Evolutionary conservation across 371 early-diverging fungal species (phyloP), one percentile per base, ranked within the genome.

Genomic region (Mortierella sp.): DNA sequence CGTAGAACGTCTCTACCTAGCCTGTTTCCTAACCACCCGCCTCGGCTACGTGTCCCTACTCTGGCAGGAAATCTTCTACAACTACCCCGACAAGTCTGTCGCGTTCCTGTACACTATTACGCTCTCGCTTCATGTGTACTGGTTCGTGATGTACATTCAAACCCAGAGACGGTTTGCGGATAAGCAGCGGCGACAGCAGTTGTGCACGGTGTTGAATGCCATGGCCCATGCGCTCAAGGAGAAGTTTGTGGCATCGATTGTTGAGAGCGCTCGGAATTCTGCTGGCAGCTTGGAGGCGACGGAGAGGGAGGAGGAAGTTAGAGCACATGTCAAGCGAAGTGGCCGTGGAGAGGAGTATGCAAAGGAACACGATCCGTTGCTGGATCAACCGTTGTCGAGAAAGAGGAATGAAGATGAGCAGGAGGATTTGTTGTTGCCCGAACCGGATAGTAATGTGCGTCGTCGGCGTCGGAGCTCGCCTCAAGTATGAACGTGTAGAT

Each of bases 1-100:
- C 0, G 43, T 79, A n/a, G 82, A 86, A 72, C 40, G 74, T 5
- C 53, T 74, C 21, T 86, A 86, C 75, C 34, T 86, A 5, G 0
- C 69, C 2, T 79, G 86, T 50, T 86, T 86, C 24, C 26, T 86
- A 2, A 55, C 75, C 1, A 82, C 82, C 14, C 79, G 86, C 0
- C 72, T 86, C 4, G n/a, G 57, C 26, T 86, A 86, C 46, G 86
- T 86, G 26, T 67, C 82, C 5, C 16, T 86, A 3, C 82, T 86
- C 43, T 86, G 86, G 82, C 86, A 86, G 55, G 86, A 86, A 57
- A 57, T 86, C 71, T 86, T 48, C 34, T 86, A 69, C 78, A 86
- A 86, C 64, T 82, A 82, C 51, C 86, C 82, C 0, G 86, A 86
- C 75, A 86, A 86, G 72, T 82, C 86, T 0, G 86, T 86, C 53